Evolutionary conservation across 1,284 basidiomycete genomes (phyloP), one percentile per base, ranked within the genome.

Genomic region (Moesziomyces globuligerus): DNA sequence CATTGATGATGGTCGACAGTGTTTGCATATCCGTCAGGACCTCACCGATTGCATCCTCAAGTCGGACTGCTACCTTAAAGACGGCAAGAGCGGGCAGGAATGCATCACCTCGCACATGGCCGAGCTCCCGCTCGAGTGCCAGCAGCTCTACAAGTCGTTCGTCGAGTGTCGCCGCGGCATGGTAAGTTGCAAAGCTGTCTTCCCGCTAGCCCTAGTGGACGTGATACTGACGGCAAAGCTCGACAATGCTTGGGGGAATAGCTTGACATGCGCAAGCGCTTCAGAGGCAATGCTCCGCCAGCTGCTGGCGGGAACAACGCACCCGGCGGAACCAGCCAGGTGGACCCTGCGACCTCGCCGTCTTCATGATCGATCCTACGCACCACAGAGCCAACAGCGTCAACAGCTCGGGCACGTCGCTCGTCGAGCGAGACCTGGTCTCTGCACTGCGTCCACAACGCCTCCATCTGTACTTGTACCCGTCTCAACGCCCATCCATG

Each of bases 201-300:
- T 4, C 18, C 34, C 21, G 32, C 32, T 4, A 29, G 11, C 29
- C 29, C 29, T 13, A 2, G 29, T 15, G 11, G 29, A 10, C 15
- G 10, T 17, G 6, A 6, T 17, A 13, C 17, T 34, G 32, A 15
- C 17, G 32, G 5, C 15, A 5, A 13, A 13, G 32, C 13, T 21
- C n/a, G n/a, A n/a, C n/a, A n/a, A n/a, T n/a, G n/a, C n/a, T n/a
- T n/a, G n/a, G n/a, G 23, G 20, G 20, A n/a, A 37, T 25, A 72
- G 70, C 42, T 76, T 26, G 74, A 76, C 40, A 76, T 76, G 74
- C 41, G 74, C 15, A 76, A 76, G 40, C 34, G 74, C 23, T 76
- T 76, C 24, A 64, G 74, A 25, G 74, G 74, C 1, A 76, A 74
- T 37, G 72, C 71, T 7, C 64, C 74, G 1, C 56, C 74, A 13